phyloP scores from a whole-genome alignment of 2,329 filamentous ascomycete genomes.

The Pyrenophora graminea region DNA sequence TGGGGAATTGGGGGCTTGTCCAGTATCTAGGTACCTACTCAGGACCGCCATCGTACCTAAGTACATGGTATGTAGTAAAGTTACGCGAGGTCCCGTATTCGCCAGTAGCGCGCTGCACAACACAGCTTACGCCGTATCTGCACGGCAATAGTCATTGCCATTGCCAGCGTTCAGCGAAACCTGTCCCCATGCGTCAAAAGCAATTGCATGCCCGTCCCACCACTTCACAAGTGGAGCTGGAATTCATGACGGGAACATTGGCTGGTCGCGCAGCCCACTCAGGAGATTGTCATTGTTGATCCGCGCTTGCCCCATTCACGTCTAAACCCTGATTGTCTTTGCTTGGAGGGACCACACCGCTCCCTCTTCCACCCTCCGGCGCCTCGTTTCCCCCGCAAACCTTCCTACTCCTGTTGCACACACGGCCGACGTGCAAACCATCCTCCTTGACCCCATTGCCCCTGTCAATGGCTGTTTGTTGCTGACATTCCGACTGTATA shows the following conservation, averaged over 20 bases:
- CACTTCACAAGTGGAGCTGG: not conserved
- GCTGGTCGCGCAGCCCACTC: conserved; percentile 5
- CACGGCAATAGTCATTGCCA: not conserved
- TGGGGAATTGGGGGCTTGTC: too few species aligned
- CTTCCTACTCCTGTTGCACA: conserved; percentile 6
- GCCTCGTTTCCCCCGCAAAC: conserved; percentile 20
- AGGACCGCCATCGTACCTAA: too few species aligned
- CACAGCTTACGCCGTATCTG: conserved; percentile 10
- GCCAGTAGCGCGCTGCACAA: conserved; percentile 24
- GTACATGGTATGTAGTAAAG: not conserved
- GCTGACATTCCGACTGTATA: conserved; percentile 21
- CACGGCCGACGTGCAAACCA: not conserved
- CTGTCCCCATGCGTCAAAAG: conserved; percentile 21
- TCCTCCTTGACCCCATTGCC: not conserved
- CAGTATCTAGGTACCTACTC: too few species aligned
- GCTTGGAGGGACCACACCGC: conserved; percentile 35
- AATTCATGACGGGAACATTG: not conserved
- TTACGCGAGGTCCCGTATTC: conserved; percentile 25
- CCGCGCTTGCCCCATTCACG: conserved; percentile 32
- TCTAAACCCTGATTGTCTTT: conserved; percentile 31
- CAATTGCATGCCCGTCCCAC: conserved; percentile 2
- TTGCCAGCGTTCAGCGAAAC: conserved; percentile 28
- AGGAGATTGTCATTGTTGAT: conserved; percentile 16
- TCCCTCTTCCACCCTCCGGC: conserved; percentile 23
- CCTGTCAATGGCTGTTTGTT: conserved; percentile 29